Conservation (phyloP, 805 yeast genomes). For the Cyberlindnera xylosilytica region DNA sequence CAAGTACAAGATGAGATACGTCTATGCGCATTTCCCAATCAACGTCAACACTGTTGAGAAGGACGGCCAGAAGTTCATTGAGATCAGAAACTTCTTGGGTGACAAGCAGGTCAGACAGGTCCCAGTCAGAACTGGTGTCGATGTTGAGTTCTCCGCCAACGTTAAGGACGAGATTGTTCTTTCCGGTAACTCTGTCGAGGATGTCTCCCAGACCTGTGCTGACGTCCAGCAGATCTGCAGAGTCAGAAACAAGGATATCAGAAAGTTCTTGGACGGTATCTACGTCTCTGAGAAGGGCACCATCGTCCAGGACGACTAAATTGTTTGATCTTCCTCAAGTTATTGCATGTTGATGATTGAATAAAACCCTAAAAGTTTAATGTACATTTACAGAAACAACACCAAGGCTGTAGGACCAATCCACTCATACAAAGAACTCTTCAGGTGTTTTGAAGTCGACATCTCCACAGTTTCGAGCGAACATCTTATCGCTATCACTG, state of each 20-base stretch:
- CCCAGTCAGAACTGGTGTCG: constrained; percentile 85
- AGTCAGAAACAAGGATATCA: constrained; percentile 99
- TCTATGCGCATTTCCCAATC: constrained; percentile 99
- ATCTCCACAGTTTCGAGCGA: constrained; percentile 59
- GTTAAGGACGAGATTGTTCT: constrained; percentile 94
- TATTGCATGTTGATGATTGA: constrained; percentile 1
- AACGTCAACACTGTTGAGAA: constrained; percentile 87
- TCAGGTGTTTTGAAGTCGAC: constrained; percentile 66
- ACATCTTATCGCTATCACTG: constrained; percentile 71
- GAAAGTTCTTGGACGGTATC: constrained; percentile 99
- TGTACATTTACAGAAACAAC: constrained; percentile 9
- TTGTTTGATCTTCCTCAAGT: neutral
- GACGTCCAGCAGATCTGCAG: constrained; percentile 97
- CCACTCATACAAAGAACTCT: constrained; percentile 40
- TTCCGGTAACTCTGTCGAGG: constrained; percentile 94
- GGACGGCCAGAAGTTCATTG: constrained; percentile 72
- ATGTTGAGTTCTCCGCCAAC: constrained; percentile 71
- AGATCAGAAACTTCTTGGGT: constrained; percentile 99
- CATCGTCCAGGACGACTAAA: constrained; percentile 62
- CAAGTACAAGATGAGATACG: constrained; percentile 99
- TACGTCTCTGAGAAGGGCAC: constrained; percentile 95
- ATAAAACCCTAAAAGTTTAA: constrained; percentile 3
- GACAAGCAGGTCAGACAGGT: constrained; percentile 95
- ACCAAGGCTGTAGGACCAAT: neutral
- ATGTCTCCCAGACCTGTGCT: constrained; percentile 97